A percentile compares a stretch with the other conserved stretches of the same genome.
These are phyloP conservation scores for Aspergillus persii DNA, from an alignment of 2,329 filamentous ascomycete species.

Conservation along the genomic window DNA sequence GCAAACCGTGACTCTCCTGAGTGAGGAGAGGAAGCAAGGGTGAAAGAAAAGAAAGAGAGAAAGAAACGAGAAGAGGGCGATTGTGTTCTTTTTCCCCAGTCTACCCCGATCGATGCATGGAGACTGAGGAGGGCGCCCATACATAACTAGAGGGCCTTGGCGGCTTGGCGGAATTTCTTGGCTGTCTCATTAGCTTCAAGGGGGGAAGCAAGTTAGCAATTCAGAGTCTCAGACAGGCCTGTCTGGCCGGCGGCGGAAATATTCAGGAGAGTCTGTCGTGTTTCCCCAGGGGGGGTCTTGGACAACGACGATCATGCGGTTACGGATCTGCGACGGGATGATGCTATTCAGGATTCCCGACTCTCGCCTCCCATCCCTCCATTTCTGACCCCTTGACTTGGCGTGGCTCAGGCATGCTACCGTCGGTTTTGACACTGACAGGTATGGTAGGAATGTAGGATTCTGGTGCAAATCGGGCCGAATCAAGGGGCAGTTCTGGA, in stretches of 20 bases:
- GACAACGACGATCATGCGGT: constrained; percentile 3
- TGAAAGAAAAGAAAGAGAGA: not conserved
- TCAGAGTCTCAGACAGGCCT: not conserved
- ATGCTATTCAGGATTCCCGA: not conserved
- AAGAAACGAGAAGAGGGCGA: not conserved
- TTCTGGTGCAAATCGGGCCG: not conserved
- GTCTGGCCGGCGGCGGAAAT: not conserved
- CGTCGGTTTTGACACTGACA: not conserved
- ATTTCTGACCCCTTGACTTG: not conserved
- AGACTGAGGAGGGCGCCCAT: constrained; percentile 6
- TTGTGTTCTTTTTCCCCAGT: not conserved
- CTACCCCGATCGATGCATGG: not conserved
- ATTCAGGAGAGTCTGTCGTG: not conserved
- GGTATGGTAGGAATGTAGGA: not conserved
- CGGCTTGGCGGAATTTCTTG: constrained; percentile 22
- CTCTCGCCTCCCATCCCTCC: not conserved
- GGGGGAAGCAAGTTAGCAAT: not conserved
- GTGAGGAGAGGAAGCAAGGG: constrained; percentile 16
- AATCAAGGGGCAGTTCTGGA: not conserved
- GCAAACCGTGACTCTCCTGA: constrained; percentile 1
- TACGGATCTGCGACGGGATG: not conserved
- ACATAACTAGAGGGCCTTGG: constrained; percentile 17
- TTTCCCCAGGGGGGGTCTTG: not conserved
- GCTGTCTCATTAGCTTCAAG: constrained; percentile 7
- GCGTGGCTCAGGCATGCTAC: not conserved